Conservation (phyloP, 345 rosid genomes). For the Melastoma malabathricum region DNA sequence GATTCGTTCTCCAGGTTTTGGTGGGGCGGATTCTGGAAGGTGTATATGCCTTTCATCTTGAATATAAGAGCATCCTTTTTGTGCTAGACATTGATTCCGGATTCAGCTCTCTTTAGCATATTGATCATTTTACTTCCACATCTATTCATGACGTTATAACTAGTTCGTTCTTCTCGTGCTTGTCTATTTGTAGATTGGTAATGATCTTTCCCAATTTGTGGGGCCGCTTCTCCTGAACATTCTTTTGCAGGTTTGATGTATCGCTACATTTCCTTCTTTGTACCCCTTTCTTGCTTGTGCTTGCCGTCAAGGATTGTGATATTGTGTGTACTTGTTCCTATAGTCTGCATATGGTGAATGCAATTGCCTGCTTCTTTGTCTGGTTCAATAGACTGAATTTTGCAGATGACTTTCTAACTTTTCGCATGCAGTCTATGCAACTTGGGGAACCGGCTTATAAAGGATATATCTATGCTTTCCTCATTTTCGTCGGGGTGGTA, state of each 20-base stretch:
- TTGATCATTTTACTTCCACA: too few relatives aligned
- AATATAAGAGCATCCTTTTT: too few relatives aligned
- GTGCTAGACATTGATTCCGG: too few relatives aligned
- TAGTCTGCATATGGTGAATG: too few relatives aligned
- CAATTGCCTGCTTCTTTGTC: too few relatives aligned
- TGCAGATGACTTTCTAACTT: conserved; percentile 4
- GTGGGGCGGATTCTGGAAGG: conserved; percentile 99
- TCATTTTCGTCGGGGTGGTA: conserved; percentile 97
- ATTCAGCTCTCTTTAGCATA: too few relatives aligned
- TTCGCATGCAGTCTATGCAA: conserved; percentile 90
- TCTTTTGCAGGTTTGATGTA: conserved; percentile 54
- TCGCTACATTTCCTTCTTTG: background rate
- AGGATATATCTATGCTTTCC: conserved; percentile 85
- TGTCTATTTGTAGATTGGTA: conserved; percentile 47
- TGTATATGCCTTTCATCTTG: too few relatives aligned
- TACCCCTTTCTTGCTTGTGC: background rate
- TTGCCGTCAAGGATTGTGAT: too few relatives aligned
- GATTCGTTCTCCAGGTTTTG: too few relatives aligned
- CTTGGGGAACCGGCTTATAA: conserved; percentile 80
- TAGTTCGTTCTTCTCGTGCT: conserved; percentile 1
- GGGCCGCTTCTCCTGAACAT: conserved; percentile 82
- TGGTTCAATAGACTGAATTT: too few relatives aligned
- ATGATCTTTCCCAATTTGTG: conserved; percentile 87
- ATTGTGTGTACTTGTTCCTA: too few relatives aligned
- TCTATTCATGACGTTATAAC: background rate